phyloP scores from a whole-genome alignment of 495 filamentous ascomycete species.

The Trichoderma erinaceum region DNA sequence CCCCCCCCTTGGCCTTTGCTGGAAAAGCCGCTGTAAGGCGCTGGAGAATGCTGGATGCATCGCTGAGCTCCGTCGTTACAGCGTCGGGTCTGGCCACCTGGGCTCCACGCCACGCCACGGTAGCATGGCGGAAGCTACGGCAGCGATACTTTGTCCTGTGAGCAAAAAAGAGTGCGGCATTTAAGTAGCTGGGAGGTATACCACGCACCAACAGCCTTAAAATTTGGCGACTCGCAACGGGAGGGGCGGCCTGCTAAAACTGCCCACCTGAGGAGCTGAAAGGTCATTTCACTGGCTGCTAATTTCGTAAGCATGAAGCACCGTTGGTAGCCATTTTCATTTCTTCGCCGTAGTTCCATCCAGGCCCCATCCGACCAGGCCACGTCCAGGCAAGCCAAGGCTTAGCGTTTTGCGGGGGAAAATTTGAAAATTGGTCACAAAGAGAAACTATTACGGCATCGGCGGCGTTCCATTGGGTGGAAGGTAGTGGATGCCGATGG shows the following conservation, averaged over 20 bases:
- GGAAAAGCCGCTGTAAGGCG: neutral
- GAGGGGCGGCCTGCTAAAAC: neutral
- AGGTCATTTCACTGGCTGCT: neutral
- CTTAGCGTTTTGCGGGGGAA: constrained; percentile 13
- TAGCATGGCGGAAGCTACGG: too few relatives aligned
- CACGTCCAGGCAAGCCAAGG: neutral
- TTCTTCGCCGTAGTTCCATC: neutral
- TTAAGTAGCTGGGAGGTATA: neutral
- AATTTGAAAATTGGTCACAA: neutral
- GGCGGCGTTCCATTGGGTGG: neutral
- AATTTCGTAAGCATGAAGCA: neutral
- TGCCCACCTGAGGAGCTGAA: constrained; percentile 7
- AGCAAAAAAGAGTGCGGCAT: too few relatives aligned
- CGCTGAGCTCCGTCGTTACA: constrained; percentile 5
- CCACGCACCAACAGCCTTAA: neutral
- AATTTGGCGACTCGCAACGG: neutral
- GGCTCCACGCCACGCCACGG: neutral
- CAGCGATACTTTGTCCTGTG: too few relatives aligned
- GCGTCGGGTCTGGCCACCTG: neutral
- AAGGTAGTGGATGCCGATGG: neutral
- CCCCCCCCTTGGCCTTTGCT: too few relatives aligned
- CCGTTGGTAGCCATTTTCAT: neutral
- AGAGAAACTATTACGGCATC: neutral
- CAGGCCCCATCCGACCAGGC: neutral
- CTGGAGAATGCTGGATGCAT: neutral